phyloP scores from a whole-genome alignment of 805 yeast species.

The Nematodospora valgi region DNA sequence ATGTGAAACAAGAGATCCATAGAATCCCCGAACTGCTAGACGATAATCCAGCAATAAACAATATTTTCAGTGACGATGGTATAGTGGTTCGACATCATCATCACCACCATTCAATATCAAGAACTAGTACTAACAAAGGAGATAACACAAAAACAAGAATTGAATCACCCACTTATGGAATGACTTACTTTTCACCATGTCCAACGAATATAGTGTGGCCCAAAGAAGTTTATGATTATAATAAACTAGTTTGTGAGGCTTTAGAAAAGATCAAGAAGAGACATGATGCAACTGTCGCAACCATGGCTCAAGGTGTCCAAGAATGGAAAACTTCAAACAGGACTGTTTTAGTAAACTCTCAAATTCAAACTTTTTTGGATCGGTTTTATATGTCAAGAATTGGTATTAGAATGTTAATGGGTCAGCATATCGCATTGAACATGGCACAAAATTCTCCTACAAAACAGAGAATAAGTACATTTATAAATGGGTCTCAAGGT shows the following conservation, averaged over 20 bases:
- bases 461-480: constrained; percentile 31
- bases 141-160: constrained; percentile 10
- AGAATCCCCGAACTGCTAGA: constrained; percentile 1
- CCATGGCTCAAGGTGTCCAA: constrained; percentile 88
- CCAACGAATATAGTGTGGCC: constrained; percentile 64
- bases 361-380: constrained; percentile 79
- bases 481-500: constrained; percentile 29
- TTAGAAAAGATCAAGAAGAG: constrained; percentile 71
- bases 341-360: constrained; percentile 55
- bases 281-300: constrained; percentile 90
- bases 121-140: not conserved
- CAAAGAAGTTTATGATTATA: constrained; percentile 68
- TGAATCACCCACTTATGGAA: constrained; percentile 41
- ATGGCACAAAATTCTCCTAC: constrained; percentile 53
- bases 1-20: constrained; percentile 6
- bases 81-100: constrained; percentile 31
- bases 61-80: constrained; percentile 52
- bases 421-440: constrained; percentile 87
- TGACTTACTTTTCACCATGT: constrained; percentile 49
- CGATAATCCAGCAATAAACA: constrained; percentile 36
- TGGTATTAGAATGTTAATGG: constrained; percentile 89
- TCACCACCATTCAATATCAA: constrained; percentile 8
- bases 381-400: constrained; percentile 86
- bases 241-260: constrained; percentile 60
- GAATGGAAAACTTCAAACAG: constrained; percentile 70